These are phyloP conservation scores for Calonectria henricotiae DNA, from an alignment of 2,329 filamentous ascomycete genomes.

Conservation along the genomic window DNA sequence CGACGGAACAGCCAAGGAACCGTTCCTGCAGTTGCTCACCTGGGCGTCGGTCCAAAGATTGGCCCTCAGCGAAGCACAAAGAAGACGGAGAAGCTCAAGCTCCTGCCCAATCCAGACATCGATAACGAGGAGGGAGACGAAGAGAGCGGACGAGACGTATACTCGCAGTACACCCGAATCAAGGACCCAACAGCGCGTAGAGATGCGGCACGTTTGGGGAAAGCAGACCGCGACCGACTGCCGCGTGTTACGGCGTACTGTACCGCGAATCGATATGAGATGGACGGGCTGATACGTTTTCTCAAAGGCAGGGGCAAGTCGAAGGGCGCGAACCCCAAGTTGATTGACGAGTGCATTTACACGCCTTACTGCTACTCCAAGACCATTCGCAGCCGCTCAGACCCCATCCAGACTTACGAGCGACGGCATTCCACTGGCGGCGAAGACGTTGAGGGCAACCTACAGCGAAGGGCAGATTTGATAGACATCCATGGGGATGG, in stretches of 20 bases:
- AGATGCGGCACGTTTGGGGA: constrained; percentile 92
- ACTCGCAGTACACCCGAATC: constrained; percentile 97
- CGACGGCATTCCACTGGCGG: constrained; percentile 85
- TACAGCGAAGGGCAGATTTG: constrained; percentile 71
- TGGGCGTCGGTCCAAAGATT: constrained; percentile 76
- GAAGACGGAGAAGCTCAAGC: constrained; percentile 95
- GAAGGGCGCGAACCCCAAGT: constrained; percentile 87
- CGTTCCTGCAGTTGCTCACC: constrained; percentile 57
- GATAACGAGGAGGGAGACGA: constrained; percentile 85
- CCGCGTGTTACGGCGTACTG: constrained; percentile 97
- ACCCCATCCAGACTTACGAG: constrained; percentile 69
- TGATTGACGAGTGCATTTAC: constrained; percentile 98
- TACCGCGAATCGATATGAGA: constrained; percentile 91
- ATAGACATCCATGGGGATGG: constrained; percentile 72
- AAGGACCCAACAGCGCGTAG: constrained; percentile 95
- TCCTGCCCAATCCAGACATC: constrained; percentile 92
- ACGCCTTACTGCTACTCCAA: constrained; percentile 89
- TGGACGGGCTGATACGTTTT: constrained; percentile 91
- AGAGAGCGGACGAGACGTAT: constrained; percentile 94
- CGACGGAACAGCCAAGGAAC: constrained; percentile 86
- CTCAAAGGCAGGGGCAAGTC: constrained; percentile 87
- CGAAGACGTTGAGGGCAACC: constrained; percentile 63
- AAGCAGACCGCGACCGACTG: constrained; percentile 89
- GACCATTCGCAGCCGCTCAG: constrained; percentile 48
- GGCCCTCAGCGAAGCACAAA: constrained; percentile 96